Evolutionary conservation across 2,329 filamentous ascomycete genomes (phyloP).

Genomic region (Sarocladiaceae sp.): DNA sequence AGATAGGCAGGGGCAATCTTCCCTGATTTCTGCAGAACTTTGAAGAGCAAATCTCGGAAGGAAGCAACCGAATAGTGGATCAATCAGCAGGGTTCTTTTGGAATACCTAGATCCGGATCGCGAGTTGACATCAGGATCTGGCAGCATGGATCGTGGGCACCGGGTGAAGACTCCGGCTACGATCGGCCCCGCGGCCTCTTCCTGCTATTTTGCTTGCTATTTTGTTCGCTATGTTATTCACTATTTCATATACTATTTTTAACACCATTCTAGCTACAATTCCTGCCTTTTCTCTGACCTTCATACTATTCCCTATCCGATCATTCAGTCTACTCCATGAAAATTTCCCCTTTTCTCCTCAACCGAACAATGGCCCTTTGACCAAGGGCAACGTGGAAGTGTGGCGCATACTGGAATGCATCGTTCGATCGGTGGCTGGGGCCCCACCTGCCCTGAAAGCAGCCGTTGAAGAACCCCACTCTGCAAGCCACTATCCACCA

Average conservation of each 20-base stretch:
- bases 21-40: too few relatives aligned
- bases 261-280: too few relatives aligned
- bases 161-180: background rate
- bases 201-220: too few relatives aligned
- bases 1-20: too few relatives aligned
- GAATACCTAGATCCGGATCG: background rate
- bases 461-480: background rate
- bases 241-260: too few relatives aligned
- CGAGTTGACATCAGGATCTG: background rate
- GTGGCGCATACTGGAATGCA: constrained; percentile 1
- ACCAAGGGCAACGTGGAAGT: background rate
- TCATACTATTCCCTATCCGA: too few relatives aligned
- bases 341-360: too few relatives aligned
- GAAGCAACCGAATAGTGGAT: background rate
- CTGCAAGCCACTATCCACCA: background rate
- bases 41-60: background rate
- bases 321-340: too few relatives aligned
- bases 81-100: background rate
- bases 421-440: constrained; percentile 4
- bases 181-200: too few relatives aligned
- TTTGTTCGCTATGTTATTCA: too few relatives aligned
- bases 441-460: background rate
- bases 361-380: too few relatives aligned
- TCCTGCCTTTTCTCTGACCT: too few relatives aligned
- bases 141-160: background rate